Base-by-base conservation (phyloP, 2,329 filamentous ascomycete genomes). In the Trichoderma guizhouense region DNA sequence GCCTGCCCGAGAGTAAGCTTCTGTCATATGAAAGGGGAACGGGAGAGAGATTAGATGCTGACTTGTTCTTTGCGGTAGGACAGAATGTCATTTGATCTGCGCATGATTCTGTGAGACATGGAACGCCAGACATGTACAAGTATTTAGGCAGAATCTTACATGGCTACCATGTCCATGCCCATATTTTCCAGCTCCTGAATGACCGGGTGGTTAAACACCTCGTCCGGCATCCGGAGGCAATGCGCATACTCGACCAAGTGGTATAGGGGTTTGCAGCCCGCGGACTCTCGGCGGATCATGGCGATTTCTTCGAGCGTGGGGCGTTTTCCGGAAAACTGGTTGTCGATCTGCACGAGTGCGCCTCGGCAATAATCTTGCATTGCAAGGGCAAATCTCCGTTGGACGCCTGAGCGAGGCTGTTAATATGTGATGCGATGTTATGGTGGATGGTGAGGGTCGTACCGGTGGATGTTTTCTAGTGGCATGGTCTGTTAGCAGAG, bases 201-300 rank as follows among this genome's bases (percentile, higher is more conserved):
- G 21, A 64, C 15, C 0, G 73, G 72, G 21, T 75, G 26, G 5
- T 74, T 32, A 66, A 77, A 77, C 12, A 76, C 72, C n/a, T 74
- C 65, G 8, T 76, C 75, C 18, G 75, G 75, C 5, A 77, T 34
- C 24, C 65, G 39, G 5, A 77, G 58, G 18, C 57, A 18, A 43
- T 76, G 74, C 1, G 74, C 74, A 60, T 76, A 77, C 34, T 77
- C 76, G 28, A 76, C 72, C 1, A 77, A 71, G 30, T 75, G 74
- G 24, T 76, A 77, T 12, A 77, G 47, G 11, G 76, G 76, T 7
- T 36, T 61, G 12, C 72, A 72, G 1, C 76, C 76, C 3, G 73
- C 72, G 2, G 76, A 77, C 2, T 74, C 28, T 8, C 73, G 73
- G 7, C 76, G 72, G n/a, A 71, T 73, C 12, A 66, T 32, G 11